Conservation (phyloP, 2,329 filamentous ascomycete genomes). For the Alternaria sp. region DNA sequence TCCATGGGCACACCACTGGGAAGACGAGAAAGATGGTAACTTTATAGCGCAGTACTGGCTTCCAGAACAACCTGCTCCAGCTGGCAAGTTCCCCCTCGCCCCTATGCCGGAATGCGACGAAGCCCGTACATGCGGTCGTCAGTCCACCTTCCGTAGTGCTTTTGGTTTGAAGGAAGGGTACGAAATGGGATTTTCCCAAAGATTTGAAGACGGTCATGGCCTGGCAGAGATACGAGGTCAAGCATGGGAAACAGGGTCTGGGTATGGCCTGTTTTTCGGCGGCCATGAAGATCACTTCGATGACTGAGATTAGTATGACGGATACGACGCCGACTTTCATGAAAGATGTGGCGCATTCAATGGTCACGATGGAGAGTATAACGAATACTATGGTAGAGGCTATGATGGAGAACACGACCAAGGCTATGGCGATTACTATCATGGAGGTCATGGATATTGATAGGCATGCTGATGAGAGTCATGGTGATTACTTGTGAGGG, state of each 20-base stretch:
- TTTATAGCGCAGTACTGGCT: slow-evolving; percentile 2
- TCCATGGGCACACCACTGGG: slow-evolving; percentile 2
- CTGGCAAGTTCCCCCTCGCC: background rate
- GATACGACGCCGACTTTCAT: background rate
- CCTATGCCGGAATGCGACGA: background rate
- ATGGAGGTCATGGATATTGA: background rate
- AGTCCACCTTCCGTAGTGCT: background rate
- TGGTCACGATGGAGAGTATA: background rate
- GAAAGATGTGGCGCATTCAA: background rate
- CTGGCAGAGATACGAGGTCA: background rate
- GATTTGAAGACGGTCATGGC: background rate
- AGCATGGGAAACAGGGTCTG: background rate
- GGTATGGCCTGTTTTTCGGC: background rate
- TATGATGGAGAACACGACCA: background rate
- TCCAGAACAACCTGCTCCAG: background rate
- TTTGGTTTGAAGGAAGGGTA: background rate
- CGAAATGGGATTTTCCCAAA: background rate
- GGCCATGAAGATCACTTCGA: background rate
- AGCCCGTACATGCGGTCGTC: background rate
- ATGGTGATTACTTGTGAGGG: background rate
- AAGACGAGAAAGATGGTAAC: background rate
- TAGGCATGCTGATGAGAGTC: background rate
- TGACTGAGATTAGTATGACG: background rate
- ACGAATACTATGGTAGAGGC: background rate
- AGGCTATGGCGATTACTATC: background rate